Evolutionary conservation across 331 rosid genomes (phyloP).

Genomic region (Arachis monticola): DNA sequence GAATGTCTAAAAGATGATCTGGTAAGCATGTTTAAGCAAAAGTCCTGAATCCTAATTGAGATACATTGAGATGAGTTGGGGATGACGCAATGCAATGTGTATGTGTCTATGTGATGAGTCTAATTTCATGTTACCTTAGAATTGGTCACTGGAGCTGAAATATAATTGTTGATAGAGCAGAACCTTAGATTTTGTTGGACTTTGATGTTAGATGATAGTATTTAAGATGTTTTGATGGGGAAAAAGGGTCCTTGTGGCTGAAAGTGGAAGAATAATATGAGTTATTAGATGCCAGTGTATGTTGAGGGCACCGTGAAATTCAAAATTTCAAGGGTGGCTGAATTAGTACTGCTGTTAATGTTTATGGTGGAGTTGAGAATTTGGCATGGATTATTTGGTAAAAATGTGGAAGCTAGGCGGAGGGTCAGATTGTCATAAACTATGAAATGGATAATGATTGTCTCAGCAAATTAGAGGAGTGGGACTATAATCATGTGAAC

Average conservation of each 20-base stretch:
- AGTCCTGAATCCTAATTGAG: conserved; percentile 4
- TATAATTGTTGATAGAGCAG: conserved; percentile 7
- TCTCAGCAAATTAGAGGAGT: conserved; percentile 8
- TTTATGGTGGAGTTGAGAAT: too few species aligned
- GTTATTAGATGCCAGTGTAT: not conserved
- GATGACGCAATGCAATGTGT: not conserved
- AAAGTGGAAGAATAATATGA: conserved; percentile 18
- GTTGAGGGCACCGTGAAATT: not conserved
- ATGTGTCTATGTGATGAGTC: not conserved
- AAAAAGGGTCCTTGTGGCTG: not conserved
- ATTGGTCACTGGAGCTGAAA: conserved; percentile 10
- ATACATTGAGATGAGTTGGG: not conserved
- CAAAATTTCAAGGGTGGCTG: not conserved
- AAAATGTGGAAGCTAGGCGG: not conserved
- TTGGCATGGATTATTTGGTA: conserved; percentile 5
- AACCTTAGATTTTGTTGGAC: not conserved
- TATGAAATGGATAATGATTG: not conserved
- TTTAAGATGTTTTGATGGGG: conserved; percentile 11
- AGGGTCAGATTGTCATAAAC: conserved; percentile 1
- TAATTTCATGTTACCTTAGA: conserved; percentile 1
- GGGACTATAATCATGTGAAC: conserved; percentile 9
- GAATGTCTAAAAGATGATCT: not conserved
- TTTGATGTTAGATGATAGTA: conserved; percentile 5
- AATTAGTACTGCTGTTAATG: not conserved
- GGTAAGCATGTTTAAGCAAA: not conserved